Percentiles rank a stretch among this genome's conserved stretches.
Conservation (phyloP, 345 rosid species). For the Kandelia obovata region DNA sequence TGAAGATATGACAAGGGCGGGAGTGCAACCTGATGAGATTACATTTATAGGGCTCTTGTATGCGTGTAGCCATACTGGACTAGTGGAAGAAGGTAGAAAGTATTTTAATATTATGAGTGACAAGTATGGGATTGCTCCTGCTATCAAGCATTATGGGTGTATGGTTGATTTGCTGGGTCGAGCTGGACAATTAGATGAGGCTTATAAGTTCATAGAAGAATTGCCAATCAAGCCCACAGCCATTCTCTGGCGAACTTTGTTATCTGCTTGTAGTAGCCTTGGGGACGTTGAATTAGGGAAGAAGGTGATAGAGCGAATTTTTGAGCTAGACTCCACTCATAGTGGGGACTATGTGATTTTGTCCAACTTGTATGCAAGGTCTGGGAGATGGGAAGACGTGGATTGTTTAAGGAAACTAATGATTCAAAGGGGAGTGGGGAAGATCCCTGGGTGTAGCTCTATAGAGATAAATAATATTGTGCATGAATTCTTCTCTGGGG, state of each 20-base stretch:
- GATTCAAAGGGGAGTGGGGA: conserved; percentile 43
- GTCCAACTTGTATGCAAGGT: conserved; percentile 65
- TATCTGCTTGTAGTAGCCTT: conserved; percentile 31
- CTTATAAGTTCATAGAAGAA: conserved; percentile 30
- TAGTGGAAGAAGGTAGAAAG: conserved; percentile 32
- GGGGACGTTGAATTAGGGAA: conserved; percentile 25
- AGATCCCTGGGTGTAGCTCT: conserved; percentile 28
- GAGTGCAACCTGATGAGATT: conserved; percentile 34
- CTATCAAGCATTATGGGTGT: conserved; percentile 48
- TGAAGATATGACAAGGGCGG: conserved; percentile 33
- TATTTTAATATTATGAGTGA: conserved; percentile 36
- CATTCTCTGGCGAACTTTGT: conserved; percentile 37
- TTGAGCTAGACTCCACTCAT: conserved; percentile 28
- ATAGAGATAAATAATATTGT: conserved; percentile 20
- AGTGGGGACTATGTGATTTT: conserved; percentile 37
- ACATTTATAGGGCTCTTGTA: conserved; percentile 38
- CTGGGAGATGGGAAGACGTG: conserved; percentile 68
- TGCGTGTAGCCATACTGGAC: conserved; percentile 44
- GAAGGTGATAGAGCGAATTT: conserved; percentile 16
- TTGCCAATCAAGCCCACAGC: conserved; percentile 40
- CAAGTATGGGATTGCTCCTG: conserved; percentile 27
- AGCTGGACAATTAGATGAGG: conserved; percentile 35
- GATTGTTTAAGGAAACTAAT: conserved; percentile 53
- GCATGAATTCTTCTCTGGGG: conserved; percentile 32
- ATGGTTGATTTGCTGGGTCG: conserved; percentile 53